Evolutionary conservation across 2,329 filamentous ascomycete genomes (phyloP).

Genomic region (Sphaceloma murrayae): DNA sequence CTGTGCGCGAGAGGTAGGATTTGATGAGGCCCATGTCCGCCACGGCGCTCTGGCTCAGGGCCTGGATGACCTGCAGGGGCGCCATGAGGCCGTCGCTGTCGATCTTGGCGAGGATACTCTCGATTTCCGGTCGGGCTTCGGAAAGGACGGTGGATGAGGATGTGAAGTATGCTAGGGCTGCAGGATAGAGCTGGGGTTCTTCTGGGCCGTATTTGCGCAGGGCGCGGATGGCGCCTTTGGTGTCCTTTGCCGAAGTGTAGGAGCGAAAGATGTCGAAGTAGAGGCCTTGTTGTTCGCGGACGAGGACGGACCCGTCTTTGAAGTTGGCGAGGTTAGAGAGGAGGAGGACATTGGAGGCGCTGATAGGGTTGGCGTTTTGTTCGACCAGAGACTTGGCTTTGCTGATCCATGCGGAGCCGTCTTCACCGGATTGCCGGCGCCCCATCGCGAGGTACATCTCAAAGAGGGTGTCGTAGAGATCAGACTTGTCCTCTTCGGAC

Average conservation of each 20-base stretch:
- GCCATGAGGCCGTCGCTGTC: slow-evolving; percentile 89
- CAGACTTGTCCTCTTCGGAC: slow-evolving; percentile 65
- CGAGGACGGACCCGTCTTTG: slow-evolving; percentile 77
- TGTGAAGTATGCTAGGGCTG: slow-evolving; percentile 86
- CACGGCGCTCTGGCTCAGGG: slow-evolving; percentile 66
- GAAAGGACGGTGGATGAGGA: slow-evolving; percentile 71
- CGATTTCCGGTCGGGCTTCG: slow-evolving; percentile 78
- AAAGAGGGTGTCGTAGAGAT: slow-evolving; percentile 89
- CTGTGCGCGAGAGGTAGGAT: slow-evolving; percentile 78
- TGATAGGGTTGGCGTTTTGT: slow-evolving; percentile 70
- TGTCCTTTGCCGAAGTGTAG: slow-evolving; percentile 87
- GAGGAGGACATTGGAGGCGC: slow-evolving; percentile 86
- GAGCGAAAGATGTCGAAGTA: slow-evolving; percentile 94
- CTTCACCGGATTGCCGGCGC: slow-evolving; percentile 58
- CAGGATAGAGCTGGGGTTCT: slow-evolving; percentile 85
- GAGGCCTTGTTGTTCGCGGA: slow-evolving; percentile 86
- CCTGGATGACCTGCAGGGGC: slow-evolving; percentile 91
- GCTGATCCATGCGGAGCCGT: slow-evolving; percentile 73
- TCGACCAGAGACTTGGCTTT: slow-evolving; percentile 88
- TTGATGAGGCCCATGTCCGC: slow-evolving; percentile 98
- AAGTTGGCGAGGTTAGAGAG: slow-evolving; percentile 89
- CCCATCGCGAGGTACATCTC: slow-evolving; percentile 97
- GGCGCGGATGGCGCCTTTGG: slow-evolving; percentile 77
- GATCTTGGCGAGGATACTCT: slow-evolving; percentile 71
- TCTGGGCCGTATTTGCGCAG: slow-evolving; percentile 83